phyloP scores from a whole-genome alignment of 2,329 filamentous ascomycete genomes.

The Colletotrichum sp. region DNA sequence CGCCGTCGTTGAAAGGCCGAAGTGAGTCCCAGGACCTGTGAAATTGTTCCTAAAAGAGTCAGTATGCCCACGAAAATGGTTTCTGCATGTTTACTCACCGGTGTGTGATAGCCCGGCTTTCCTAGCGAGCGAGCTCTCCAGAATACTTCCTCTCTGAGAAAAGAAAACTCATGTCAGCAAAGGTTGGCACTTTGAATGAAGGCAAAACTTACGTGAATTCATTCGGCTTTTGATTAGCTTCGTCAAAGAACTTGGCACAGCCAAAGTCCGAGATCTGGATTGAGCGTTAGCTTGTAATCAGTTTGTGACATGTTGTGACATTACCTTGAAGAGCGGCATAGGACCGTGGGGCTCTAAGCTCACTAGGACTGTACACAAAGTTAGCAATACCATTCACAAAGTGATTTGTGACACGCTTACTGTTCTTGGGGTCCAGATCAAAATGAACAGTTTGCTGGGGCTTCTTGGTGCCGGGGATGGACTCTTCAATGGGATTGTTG shows the following conservation, averaged over 20 bases:
- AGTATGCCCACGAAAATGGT: background rate
- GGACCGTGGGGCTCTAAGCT: background rate
- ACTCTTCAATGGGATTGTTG: conserved; percentile 1
- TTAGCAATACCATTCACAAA: background rate
- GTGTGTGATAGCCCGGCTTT: background rate
- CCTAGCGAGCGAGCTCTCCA: conserved; percentile 8
- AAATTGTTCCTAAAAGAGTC: conserved; percentile 23
- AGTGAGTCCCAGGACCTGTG: conserved; percentile 17
- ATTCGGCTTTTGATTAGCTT: background rate
- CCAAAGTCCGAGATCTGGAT: conserved; percentile 17
- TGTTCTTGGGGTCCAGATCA: conserved; percentile 29
- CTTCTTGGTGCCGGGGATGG: background rate
- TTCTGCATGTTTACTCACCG: background rate
- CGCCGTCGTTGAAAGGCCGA: background rate
- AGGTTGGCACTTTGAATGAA: background rate
- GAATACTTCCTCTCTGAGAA: background rate
- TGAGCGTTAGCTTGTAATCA: background rate
- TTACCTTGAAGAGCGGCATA: conserved; percentile 17
- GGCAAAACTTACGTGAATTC: conserved; percentile 1
- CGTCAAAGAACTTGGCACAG: background rate
- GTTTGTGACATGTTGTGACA: background rate
- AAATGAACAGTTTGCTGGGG: conserved; percentile 15
- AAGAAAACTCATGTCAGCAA: background rate
- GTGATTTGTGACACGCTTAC: conserved; percentile 18
- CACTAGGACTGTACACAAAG: background rate